Evolutionary conservation across 768 basidiomycete species (phyloP).

Genomic region (Auricularia sp.): DNA sequence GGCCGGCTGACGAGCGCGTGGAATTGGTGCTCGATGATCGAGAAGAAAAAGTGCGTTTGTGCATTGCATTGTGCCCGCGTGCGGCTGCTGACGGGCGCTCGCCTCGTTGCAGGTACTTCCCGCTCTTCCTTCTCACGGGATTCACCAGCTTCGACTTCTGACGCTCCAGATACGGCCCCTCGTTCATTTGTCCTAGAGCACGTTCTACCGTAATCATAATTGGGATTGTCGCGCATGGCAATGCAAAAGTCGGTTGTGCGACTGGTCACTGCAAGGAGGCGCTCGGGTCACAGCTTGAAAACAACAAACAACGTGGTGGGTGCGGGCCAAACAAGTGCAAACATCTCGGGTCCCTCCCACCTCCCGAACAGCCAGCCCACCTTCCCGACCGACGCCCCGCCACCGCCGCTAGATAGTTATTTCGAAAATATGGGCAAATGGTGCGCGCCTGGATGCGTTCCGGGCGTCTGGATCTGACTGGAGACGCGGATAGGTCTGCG

Average conservation of each 20-base stretch:
- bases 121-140: conserved; percentile 4
- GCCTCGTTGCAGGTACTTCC: not conserved
- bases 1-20: conserved; percentile 81
- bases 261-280: too few species aligned
- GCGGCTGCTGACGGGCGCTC: not conserved
- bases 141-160: conserved; percentile 4
- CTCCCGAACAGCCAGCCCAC: too few species aligned
- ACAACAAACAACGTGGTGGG: too few species aligned
- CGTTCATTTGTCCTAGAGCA: too few species aligned
- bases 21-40: conserved; percentile 82
- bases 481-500: not conserved
- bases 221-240: too few species aligned
- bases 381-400: too few species aligned
- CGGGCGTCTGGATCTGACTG: not conserved
- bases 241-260: too few species aligned
- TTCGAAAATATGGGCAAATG: not conserved
- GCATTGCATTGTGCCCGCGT: conserved; percentile 57
- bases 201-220: too few species aligned
- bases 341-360: too few species aligned
- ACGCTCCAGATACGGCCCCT: not conserved
- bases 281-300: too few species aligned
- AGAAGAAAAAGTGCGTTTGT: conserved; percentile 79
- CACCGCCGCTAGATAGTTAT: too few species aligned
- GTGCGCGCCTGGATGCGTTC: not conserved
- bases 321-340: too few species aligned